A percentile compares a stretch with the other conserved stretches of the same genome.
Conservation (phyloP, 2,329 filamentous ascomycete genomes). For the Colletotrichum endophyticum region DNA sequence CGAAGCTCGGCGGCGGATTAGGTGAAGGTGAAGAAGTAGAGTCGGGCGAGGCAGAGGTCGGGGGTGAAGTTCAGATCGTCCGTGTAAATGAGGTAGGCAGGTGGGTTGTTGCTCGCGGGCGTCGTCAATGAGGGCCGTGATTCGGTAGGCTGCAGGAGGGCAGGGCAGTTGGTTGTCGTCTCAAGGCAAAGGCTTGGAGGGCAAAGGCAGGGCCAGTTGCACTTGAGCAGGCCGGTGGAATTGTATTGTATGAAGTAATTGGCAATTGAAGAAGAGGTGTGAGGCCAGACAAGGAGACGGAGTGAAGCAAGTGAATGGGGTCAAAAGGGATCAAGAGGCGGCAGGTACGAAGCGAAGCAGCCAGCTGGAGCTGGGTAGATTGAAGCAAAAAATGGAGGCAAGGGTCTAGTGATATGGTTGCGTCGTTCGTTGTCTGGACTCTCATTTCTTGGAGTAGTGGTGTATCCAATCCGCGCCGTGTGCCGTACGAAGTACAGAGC, state of each 20-base stretch:
- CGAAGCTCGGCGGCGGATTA: not conserved
- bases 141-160: conserved; percentile 11
- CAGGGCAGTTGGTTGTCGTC: not conserved
- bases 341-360: not conserved
- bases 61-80: conserved; percentile 4
- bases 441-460: not conserved
- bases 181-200: not conserved
- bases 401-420: conserved; percentile 21
- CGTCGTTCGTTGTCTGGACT: conserved; percentile 23
- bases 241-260: conserved; percentile 1
- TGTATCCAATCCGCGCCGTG: not conserved
- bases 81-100: conserved; percentile 16
- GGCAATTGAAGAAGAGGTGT: not conserved
- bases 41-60: not conserved
- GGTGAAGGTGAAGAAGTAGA: not conserved
- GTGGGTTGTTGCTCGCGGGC: conserved; percentile 14
- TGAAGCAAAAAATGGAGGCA: conserved; percentile 16
- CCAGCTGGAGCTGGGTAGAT: not conserved
- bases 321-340: not conserved
- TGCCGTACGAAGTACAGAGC: not conserved
- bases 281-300: not conserved
- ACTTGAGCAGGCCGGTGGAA: not conserved
- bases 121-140: conserved; percentile 12
- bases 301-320: not conserved
- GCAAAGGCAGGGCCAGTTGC: not conserved